Conservation (phyloP, 129 eudicot species). For the Sambucus nigra region DNA sequence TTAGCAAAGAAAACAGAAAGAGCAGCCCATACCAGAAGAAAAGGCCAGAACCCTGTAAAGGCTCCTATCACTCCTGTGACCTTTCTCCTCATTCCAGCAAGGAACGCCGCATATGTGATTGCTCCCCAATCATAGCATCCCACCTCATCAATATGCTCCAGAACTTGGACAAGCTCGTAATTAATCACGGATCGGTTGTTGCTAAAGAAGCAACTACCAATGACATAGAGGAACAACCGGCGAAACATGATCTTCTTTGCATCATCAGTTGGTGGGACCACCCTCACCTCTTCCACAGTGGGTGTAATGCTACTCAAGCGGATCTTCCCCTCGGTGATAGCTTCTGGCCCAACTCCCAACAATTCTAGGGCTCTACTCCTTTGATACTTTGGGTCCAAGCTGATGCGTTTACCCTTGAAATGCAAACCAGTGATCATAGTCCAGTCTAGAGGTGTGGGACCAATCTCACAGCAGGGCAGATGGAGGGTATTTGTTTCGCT, state of each 20-base stretch:
- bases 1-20: background rate
- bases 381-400: background rate
- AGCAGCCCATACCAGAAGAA: constrained; percentile 3
- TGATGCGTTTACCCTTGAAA: constrained; percentile 4
- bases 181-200: constrained; percentile 3
- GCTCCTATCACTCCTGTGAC: constrained; percentile 15
- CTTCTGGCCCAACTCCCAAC: background rate
- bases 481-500: constrained; percentile 9
- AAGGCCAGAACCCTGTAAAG: constrained; percentile 13
- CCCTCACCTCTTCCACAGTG: background rate
- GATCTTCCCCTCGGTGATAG: background rate
- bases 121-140: constrained; percentile 11
- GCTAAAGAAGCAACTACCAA: constrained; percentile 12
- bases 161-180: constrained; percentile 3
- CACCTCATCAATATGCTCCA: constrained; percentile 7
- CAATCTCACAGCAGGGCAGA: constrained; percentile 8
- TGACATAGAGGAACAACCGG: constrained; percentile 6
- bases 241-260: constrained; percentile 2
- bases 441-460: constrained; percentile 15
- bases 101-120: constrained; percentile 15
- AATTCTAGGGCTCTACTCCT: background rate
- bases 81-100: constrained; percentile 18
- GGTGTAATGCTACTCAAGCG: constrained; percentile 3
- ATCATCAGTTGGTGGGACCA: background rate
- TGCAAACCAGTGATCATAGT: constrained; percentile 8